Base-by-base conservation (phyloP, 2,329 filamentous ascomycete species). In the Diaporthe sp. region DNA sequence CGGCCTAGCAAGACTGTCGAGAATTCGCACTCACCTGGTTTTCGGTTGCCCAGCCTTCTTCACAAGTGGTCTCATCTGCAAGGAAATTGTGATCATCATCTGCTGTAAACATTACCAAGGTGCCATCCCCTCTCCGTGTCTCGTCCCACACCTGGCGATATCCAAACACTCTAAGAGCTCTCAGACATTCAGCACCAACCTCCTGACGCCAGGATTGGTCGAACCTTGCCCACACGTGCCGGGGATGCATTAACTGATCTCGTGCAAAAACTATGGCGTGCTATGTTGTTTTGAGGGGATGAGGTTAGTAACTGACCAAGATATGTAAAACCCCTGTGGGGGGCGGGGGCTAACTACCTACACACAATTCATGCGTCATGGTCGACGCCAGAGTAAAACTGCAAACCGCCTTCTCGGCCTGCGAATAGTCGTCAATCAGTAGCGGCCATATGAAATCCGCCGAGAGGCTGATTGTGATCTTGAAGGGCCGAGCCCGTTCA, bases 21-120 rank as follows among this genome's bases (percentile, higher is more conserved):
- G 35, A 13, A 8, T 37, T 6, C 42, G 25, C 9, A 47, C 73
- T 59, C 39, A 75, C 73, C 56, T 55, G 65, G 19, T 73, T 51
- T n/a, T 75, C 73, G n/a, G 71, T 71, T 44, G 73, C 50, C 30
- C 50, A 75, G n/a, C 73, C 73, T 55, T 73, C 73, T 32, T 75
- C 71, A 6, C 9, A 47, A 2, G 3, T 6, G 10, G n/a, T 22
- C 9, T 75, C 73, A 25, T 32, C 22, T 22, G 61, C 51, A 9
- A 73, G 22, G 22, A 30, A 70, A 19, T 61, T 17, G 22, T 70
- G 19, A 1, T 56, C n/a, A 10, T 25, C 12, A 1, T 13, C 12
- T 19, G 15, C 10, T 22, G 25, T 22, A 13, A 3, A 1, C 4
- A 51, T 25, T 6, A 4, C 12, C 9, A 25, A 6, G 22, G 22